Evolutionary conservation across 179 eudicot genomes (phyloP).

Genomic region (Silene noctiflora): DNA sequence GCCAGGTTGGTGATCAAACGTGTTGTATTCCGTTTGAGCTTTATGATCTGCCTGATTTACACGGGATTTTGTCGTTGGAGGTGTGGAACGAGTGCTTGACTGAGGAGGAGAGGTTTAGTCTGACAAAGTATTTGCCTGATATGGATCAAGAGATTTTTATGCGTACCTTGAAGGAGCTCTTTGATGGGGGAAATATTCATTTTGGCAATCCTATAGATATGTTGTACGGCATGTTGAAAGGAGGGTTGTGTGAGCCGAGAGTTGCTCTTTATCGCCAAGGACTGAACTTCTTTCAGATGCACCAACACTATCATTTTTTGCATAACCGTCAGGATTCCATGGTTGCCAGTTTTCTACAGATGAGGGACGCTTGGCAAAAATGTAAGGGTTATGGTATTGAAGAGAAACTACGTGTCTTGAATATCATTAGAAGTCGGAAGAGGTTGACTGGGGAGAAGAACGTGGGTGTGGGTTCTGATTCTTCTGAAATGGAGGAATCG

Average conservation of each 20-base stretch:
- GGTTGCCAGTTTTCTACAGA: conserved; percentile 66
- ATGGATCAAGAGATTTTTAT: conserved; percentile 81
- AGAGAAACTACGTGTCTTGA: conserved; percentile 83
- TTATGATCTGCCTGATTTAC: conserved; percentile 74
- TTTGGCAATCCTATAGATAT: conserved; percentile 71
- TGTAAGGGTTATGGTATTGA: conserved; percentile 83
- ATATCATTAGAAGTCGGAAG: conserved; percentile 70
- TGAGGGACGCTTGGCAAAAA: conserved; percentile 74
- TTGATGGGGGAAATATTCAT: conserved; percentile 72
- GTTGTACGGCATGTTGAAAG: conserved; percentile 80
- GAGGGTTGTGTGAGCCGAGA: conserved; percentile 92
- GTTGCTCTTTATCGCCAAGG: conserved; percentile 89
- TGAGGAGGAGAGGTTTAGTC: conserved; percentile 77
- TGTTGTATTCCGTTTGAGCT: conserved; percentile 80
- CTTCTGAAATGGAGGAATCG: conserved; percentile 61
- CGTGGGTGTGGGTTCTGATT: conserved; percentile 59
- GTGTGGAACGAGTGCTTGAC: conserved; percentile 88
- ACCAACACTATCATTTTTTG: conserved; percentile 67
- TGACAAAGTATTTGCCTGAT: conserved; percentile 82
- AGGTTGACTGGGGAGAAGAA: conserved; percentile 67
- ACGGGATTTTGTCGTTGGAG: conserved; percentile 69
- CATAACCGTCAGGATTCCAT: conserved; percentile 72
- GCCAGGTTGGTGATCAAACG: conserved; percentile 85
- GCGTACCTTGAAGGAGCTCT: conserved; percentile 85
- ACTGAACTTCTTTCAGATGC: conserved; percentile 60